A percentile compares a stretch with the other conserved stretches of the same genome.
Conservation (phyloP, 2,329 filamentous ascomycete genomes). For the Talaromyces rugulosus region DNA sequence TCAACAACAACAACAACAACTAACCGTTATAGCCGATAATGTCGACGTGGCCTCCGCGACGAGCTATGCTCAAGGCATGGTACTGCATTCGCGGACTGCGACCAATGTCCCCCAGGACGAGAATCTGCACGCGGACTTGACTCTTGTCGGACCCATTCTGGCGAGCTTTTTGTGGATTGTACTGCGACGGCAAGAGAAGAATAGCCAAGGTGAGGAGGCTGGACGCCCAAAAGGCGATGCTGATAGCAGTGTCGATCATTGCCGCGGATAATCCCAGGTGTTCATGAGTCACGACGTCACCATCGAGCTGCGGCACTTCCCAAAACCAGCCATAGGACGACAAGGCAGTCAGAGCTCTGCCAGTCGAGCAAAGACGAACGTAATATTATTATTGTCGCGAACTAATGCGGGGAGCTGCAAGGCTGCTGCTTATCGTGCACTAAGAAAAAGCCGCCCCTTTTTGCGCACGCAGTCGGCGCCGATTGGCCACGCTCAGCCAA, state of each 20-base stretch:
- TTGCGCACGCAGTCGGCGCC: background rate
- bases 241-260: constrained; percentile 34
- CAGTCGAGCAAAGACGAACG: background rate
- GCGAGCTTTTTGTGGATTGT: constrained; percentile 31
- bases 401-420: background rate
- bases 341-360: background rate
- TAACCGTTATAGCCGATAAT: constrained; percentile 83
- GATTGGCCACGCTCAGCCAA: background rate
- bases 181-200: constrained; percentile 50
- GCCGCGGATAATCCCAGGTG: background rate
- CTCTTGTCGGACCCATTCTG: constrained; percentile 14
- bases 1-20: constrained; percentile 8
- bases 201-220: constrained; percentile 49
- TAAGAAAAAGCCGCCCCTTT: background rate
- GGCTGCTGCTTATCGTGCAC: background rate
- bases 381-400: too few relatives aligned
- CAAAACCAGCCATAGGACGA: background rate
- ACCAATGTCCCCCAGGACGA: constrained; percentile 93
- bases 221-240: constrained; percentile 41
- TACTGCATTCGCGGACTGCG: constrained; percentile 98
- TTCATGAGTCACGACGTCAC: background rate
- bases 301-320: background rate
- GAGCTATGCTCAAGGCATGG: constrained; percentile 87
- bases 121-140: constrained; percentile 64
- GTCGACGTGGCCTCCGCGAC: constrained; percentile 73